Evolutionary conservation across 805 yeast species (phyloP).

Genomic region (Wickerhamiella parazyma): DNA sequence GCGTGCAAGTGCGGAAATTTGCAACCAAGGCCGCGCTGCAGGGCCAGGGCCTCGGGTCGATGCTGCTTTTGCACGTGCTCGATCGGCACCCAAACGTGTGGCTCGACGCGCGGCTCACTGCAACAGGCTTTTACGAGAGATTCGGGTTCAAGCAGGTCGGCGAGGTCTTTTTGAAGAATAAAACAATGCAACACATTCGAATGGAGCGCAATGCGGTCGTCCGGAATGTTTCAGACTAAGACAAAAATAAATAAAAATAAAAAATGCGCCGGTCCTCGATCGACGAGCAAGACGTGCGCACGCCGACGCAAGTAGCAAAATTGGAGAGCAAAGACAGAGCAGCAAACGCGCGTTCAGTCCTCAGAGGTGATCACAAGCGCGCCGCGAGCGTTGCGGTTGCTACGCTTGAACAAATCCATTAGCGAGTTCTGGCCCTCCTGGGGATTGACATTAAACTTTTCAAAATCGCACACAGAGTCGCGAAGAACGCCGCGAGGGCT

Average conservation of each 20-base stretch:
- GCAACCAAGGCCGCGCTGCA: neutral
- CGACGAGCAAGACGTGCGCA: no score
- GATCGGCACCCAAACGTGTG: neutral
- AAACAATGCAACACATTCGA: neutral
- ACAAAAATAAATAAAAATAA: no score
- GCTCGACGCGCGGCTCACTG: conserved; percentile 3
- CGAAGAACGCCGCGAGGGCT: conserved; percentile 7
- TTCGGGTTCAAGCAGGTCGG: conserved; percentile 1
- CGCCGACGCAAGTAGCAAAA: no score
- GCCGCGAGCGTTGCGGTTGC: conserved; percentile 1
- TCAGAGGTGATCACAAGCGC: conserved; percentile 7
- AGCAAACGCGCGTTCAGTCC: neutral
- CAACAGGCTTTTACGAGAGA: neutral
- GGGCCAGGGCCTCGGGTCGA: neutral
- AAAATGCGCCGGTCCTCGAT: no score
- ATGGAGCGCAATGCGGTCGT: neutral
- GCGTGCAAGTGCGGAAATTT: neutral
- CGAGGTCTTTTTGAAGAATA: neutral
- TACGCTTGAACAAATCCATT: conserved; percentile 6
- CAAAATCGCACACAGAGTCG: conserved; percentile 5
- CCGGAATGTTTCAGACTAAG: no score
- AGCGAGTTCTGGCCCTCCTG: conserved; percentile 2
- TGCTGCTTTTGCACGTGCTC: neutral
- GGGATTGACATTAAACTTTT: neutral
- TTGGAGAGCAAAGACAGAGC: no score